phyloP scores from a whole-genome alignment of 2,329 filamentous ascomycete species.

The Colletotrichum echinochloae region DNA sequence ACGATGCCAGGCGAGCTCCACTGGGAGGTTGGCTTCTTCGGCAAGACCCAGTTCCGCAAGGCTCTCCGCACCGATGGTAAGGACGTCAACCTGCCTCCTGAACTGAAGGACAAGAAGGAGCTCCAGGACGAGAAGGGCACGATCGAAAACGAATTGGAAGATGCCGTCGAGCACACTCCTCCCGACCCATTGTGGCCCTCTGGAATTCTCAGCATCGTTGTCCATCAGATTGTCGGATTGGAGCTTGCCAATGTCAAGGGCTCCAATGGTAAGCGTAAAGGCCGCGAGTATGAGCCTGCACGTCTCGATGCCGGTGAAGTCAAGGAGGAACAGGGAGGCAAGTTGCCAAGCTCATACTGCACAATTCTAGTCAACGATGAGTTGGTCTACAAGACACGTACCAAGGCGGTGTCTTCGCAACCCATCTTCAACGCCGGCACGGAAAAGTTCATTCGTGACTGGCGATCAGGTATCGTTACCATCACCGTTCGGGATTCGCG shows the following conservation, averaged over 20 bases:
- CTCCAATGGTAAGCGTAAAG: conserved; percentile 82
- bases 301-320: conserved; percentile 84
- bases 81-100: conserved; percentile 79
- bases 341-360: conserved; percentile 91
- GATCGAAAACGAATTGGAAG: conserved; percentile 78
- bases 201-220: conserved; percentile 84
- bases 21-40: conserved; percentile 97
- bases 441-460: conserved; percentile 92
- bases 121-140: conserved; percentile 90
- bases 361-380: conserved; percentile 92
- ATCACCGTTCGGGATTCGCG: conserved; percentile 89
- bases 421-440: conserved; percentile 98
- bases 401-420: conserved; percentile 92
- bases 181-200: conserved; percentile 97
- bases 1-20: conserved; percentile 93
- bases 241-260: conserved; percentile 93
- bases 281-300: conserved; percentile 89
- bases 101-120: conserved; percentile 78
- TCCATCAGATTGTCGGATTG: conserved; percentile 96
- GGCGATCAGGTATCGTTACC: conserved; percentile 88
- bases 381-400: conserved; percentile 90
- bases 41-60: conserved; percentile 87
- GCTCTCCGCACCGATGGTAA: conserved; percentile 89
- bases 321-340: conserved; percentile 83
- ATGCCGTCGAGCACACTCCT: conserved; percentile 89